Evolutionary conservation across 106 monocot genomes (phyloP), one percentile per base, ranked within the genome.

Genomic region (Agapanthus africanus): DNA sequence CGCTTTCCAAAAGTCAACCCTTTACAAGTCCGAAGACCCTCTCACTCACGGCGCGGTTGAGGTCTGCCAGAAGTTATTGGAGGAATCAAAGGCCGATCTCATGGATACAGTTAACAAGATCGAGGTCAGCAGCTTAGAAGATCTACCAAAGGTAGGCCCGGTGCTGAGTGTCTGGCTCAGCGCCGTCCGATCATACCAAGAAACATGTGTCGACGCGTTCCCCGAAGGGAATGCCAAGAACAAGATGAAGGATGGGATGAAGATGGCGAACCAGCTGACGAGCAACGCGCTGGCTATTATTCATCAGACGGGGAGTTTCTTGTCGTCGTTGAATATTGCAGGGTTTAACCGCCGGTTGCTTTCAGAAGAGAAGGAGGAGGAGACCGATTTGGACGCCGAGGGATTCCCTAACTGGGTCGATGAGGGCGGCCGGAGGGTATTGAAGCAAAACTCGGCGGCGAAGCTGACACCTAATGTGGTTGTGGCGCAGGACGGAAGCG

Each of bases 171-270:
- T 77, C 37, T 95, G 94, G 94, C 83, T 95, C 39, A 88, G 88
- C 66, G 91, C 91, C 16, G 85, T 91, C 9, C 60, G 83, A 44
- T 72, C 88, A 10, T 83, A 95, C 69, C 87, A 88, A 62, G 78
- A 87, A 69, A 95, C 88, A 7, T 95, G 94, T 79, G 73, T 91
- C 18, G 94, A 95, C 11, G 87, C 85, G 0, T 95, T 95, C 69
- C 88, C 94, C 0, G 81, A 85, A 1, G 91, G 88, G 0, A 79
- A 91, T 6, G n/a, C 81, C 36, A 91, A 74, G 90, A 65, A 71
- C 6, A 88, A 86, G 65, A 91, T 95, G 87, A 66, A 81, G 35
- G 59, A 73, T 1, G 81, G 60, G 13, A 75, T 95, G 83, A 81
- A 77, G 26, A 13, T 15, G 2, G 80, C 77, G 16, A 91, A 83